Conservation (phyloP, 805 yeast species). For the Candida ortonii region DNA sequence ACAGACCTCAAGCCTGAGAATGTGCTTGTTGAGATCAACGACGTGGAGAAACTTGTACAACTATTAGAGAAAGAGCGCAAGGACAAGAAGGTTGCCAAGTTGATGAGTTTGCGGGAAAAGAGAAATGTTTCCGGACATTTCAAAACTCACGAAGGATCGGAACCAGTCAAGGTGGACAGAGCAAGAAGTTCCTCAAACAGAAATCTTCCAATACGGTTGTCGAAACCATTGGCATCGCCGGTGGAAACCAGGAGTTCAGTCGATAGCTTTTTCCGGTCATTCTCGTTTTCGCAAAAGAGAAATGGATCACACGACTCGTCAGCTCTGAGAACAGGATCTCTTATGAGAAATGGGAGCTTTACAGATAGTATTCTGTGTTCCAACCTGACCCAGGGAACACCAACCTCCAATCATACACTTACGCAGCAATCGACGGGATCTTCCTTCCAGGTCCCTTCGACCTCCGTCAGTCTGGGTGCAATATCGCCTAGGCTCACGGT, state of each 20-base stretch:
- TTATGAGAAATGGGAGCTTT: constrained; percentile 5
- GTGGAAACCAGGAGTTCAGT: constrained; percentile 35
- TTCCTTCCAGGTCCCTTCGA: constrained; percentile 1
- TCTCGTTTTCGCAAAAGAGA: constrained; percentile 31
- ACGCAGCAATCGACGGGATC: background rate
- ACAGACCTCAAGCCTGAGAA: constrained; percentile 79
- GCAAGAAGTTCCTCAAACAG: constrained; percentile 19
- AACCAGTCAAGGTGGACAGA: constrained; percentile 14
- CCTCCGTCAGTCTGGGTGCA: constrained; percentile 2
- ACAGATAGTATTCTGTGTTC: no score
- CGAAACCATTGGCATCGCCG: constrained; percentile 50
- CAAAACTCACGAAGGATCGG: no score
- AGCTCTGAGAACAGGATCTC: constrained; percentile 1
- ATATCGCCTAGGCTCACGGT: constrained; percentile 7
- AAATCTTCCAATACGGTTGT: constrained; percentile 37
- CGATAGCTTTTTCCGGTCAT: constrained; percentile 35
- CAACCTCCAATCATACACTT: background rate
- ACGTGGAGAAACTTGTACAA: constrained; percentile 50
- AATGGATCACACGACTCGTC: constrained; percentile 16
- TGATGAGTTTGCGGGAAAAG: constrained; percentile 22
- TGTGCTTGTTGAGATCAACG: constrained; percentile 51
- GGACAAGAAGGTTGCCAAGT: constrained; percentile 22
- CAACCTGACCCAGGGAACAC: no score
- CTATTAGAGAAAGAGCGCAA: constrained; percentile 38
- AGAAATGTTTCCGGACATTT: constrained; percentile 6